Conservation (phyloP, 2,329 filamentous ascomycete species). For the Ascochyta viciae-villosae region DNA sequence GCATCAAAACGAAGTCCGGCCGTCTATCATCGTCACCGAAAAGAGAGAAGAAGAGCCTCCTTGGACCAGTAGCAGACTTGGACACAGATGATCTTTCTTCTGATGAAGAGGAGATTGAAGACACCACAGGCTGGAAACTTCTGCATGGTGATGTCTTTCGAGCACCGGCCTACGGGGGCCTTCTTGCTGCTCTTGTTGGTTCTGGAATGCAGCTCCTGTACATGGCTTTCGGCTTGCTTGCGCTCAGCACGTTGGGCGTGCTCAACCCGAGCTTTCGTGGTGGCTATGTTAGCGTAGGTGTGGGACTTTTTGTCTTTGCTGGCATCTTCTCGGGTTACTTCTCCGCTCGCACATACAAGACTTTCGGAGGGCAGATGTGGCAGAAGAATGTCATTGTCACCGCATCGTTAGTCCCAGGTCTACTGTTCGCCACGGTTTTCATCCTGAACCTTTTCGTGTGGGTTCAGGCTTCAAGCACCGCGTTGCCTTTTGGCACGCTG, state of each 20-base stretch:
- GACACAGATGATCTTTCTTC: constrained; percentile 65
- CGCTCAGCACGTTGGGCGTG: constrained; percentile 76
- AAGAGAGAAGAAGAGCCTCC: constrained; percentile 65
- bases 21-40: constrained; percentile 34
- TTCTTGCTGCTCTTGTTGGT: constrained; percentile 81
- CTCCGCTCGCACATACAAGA: constrained; percentile 82
- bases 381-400: constrained; percentile 77
- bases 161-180: constrained; percentile 70
- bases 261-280: constrained; percentile 89
- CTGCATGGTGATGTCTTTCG: constrained; percentile 90
- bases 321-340: constrained; percentile 88
- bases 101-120: constrained; percentile 77
- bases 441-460: constrained; percentile 88
- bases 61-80: constrained; percentile 66
- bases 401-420: constrained; percentile 77
- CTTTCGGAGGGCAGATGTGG: constrained; percentile 78
- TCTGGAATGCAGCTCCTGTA: constrained; percentile 88
- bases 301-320: constrained; percentile 83
- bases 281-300: constrained; percentile 83
- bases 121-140: constrained; percentile 86
- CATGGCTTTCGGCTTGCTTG: constrained; percentile 75
- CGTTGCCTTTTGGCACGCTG: constrained; percentile 82
- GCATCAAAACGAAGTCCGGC: constrained; percentile 44
- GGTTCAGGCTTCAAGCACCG: constrained; percentile 87
- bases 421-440: constrained; percentile 77